Base-by-base conservation (phyloP, 345 rosid genomes). In the Boechera retrofracta region DNA sequence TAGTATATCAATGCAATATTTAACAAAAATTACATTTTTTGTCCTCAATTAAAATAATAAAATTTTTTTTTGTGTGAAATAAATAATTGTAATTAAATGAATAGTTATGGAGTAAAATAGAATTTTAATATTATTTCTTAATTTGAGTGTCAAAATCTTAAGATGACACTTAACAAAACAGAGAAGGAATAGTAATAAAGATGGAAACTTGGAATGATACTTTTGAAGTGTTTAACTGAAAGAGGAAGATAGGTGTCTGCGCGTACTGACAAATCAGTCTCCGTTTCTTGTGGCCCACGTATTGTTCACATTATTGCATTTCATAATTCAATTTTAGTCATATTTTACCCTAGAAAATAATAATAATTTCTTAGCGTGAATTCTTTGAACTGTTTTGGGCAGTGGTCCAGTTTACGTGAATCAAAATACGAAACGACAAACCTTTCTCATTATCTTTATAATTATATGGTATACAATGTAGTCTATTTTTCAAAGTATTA, bases 211-310 rank as follows among this genome's bases (percentile, higher is more conserved):
- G 57, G 70, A 69, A 41, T 28, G 13, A 51, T 58, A 53, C 73
- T 49, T 78, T 72, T 24, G 28, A 60, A 67, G 77, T 72, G 58
- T 78, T 78, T 78, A 24, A 59, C 77, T 78, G 69, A 9, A 78
- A 78, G 60, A 61, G 65, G 77, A 67, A 60, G 74, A 32, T 67
- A 72, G 58, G 65, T 41, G 56, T 49, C 68, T n/a, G 60, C 72
- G 62, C 36, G 29, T 71, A 24, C 67, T 65, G 77, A 73, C 70
- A 76, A 52, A 52, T 71, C 67, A 66, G 57, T 65, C 68, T 76
- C 66, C 69, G 16, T 72, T 68, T 35, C 78, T 74, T 73, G 75
- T 65, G 78, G 78, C 69, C 73, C 82, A 64, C 75, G 69, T 66
- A 36, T 72, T 32, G 69, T 48, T 67, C 61, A 15, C 55, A 63